Evolutionary conservation across 768 basidiomycete species (phyloP), one percentile per base, ranked within the genome.

Genomic region (Albatrellus ellisii): DNA sequence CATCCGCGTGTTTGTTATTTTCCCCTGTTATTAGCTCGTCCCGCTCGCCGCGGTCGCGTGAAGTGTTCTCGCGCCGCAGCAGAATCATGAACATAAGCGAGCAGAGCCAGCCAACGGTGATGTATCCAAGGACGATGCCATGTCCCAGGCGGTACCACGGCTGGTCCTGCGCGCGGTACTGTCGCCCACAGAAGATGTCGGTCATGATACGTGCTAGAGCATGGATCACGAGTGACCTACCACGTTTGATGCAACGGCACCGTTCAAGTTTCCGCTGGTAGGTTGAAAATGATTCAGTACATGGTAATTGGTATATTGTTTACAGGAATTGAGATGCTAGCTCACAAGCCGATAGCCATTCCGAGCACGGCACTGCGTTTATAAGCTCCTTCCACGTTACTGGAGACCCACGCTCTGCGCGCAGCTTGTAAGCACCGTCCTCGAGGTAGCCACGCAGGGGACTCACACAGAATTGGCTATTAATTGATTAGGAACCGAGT

Each of bases 91-190:
- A 72, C 7, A 70, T 17, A 14, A 65, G 46, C 6, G 75, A 73
- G 55, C 62, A 70, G 26, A 75, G 44, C 59, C 76, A 73, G 27
- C 77, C 79, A 43, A 82, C 69, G 35, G 62, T 67, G 39, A 85
- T 82, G 56, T 85, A 84, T 11, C 69, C 72, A 29, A 86, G 62
- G 15, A 82, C 68, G 36, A 85, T 71, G 15, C 68, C 77, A 47
- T 84, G 82, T 5, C 82, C 76, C 10, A 83, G 59, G 18, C 66
- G 65, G 56, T 77, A 86, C 73, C 79, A 75, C 4, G 83, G 84
- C 36, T 59, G 61, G 52, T 80, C 77, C 36, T 57, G 55, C 6
- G 75, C 63, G 7, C 78, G 80, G 59, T 84, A 83, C 79, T 80
- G 52, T 12, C 12, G 42, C 24, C 36, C 22, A 31, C 5, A 32